These are phyloP conservation scores for Geotrichum citri-aurantii DNA, from an alignment of 1,139 yeast species.

Conservation along the genomic window DNA sequence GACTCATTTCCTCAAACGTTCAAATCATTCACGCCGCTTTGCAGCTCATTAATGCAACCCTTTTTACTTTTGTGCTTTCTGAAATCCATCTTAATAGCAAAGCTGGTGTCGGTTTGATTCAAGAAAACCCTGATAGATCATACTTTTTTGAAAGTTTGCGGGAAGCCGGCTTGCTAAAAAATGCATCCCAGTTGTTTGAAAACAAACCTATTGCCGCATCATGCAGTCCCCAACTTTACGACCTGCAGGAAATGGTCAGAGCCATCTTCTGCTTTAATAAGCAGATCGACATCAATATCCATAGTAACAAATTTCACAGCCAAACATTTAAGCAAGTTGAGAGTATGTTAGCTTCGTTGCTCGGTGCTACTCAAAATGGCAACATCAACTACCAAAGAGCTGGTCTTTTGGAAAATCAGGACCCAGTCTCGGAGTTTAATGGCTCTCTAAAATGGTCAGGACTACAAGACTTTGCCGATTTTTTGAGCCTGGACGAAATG, in stretches of 20 bases:
- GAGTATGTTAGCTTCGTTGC: conserved; percentile 23
- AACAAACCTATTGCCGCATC: conserved; percentile 27
- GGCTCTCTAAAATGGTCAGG: conserved; percentile 29
- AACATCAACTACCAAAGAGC: conserved; percentile 29
- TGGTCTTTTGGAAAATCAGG: conserved; percentile 26
- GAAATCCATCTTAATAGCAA: neutral
- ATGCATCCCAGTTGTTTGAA: conserved; percentile 27
- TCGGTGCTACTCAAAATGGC: conserved; percentile 24
- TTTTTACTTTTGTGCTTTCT: conserved; percentile 26
- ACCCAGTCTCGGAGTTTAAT: conserved; percentile 27
- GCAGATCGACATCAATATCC: conserved; percentile 20
- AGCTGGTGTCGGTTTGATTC: neutral
- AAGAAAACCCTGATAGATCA: conserved; percentile 21
- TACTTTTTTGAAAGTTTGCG: conserved; percentile 24
- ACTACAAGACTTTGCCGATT: conserved; percentile 31
- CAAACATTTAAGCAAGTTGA: conserved; percentile 25
- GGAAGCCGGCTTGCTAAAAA: conserved; percentile 27
- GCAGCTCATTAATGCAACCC: conserved; percentile 26
- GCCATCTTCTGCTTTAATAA: conserved; percentile 26
- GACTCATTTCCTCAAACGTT: conserved; percentile 24
- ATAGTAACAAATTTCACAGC: conserved; percentile 21
- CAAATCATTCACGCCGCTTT: conserved; percentile 27
- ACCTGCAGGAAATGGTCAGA: conserved; percentile 29
- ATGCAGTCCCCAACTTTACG: conserved; percentile 28
- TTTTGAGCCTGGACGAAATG: conserved; percentile 27